phyloP scores from a whole-genome alignment of 2,329 filamentous ascomycete genomes.

The Dissoconium aciculare region DNA sequence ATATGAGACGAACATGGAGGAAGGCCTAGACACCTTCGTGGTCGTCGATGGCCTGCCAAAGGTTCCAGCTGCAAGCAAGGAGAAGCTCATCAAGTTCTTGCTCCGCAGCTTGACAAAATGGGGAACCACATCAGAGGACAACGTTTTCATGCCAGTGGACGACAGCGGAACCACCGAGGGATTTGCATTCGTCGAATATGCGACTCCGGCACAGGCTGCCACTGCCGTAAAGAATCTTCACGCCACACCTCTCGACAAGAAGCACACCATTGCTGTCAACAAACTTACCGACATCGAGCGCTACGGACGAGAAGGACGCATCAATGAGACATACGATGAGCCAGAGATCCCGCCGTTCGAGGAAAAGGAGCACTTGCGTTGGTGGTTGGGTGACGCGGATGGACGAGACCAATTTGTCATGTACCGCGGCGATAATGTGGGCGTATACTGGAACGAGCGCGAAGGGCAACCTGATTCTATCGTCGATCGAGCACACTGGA shows the following conservation, averaged over 20 bases:
- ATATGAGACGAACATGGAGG: conserved; percentile 89
- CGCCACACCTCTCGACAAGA: conserved; percentile 82
- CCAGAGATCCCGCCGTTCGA: conserved; percentile 72
- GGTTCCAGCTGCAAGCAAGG: conserved; percentile 78
- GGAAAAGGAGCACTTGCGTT: conserved; percentile 88
- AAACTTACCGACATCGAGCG: conserved; percentile 97
- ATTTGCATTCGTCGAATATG: conserved; percentile 95
- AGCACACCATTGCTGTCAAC: conserved; percentile 88
- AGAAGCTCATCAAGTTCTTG: conserved; percentile 91
- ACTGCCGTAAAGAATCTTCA: conserved; percentile 82
- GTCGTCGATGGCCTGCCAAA: conserved; percentile 87
- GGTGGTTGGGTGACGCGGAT: conserved; percentile 77
- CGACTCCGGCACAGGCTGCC: conserved; percentile 74
- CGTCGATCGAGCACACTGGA: conserved; percentile 91
- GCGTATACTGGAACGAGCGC: conserved; percentile 97
- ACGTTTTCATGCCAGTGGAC: conserved; percentile 86
- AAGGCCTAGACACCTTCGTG: conserved; percentile 91
- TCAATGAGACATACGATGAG: conserved; percentile 77
- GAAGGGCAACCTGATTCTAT: conserved; percentile 75
- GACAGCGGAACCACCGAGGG: conserved; percentile 64
- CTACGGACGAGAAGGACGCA: conserved; percentile 80
- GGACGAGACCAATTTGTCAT: conserved; percentile 92
- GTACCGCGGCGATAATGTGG: conserved; percentile 81
- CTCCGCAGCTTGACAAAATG: conserved; percentile 80
- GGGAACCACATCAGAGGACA: conserved; percentile 72